Percentiles rank a stretch among this genome's conserved stretches.
Conservation (phyloP, 768 basidiomycete species). For the Kwoniella shandongensis region DNA sequence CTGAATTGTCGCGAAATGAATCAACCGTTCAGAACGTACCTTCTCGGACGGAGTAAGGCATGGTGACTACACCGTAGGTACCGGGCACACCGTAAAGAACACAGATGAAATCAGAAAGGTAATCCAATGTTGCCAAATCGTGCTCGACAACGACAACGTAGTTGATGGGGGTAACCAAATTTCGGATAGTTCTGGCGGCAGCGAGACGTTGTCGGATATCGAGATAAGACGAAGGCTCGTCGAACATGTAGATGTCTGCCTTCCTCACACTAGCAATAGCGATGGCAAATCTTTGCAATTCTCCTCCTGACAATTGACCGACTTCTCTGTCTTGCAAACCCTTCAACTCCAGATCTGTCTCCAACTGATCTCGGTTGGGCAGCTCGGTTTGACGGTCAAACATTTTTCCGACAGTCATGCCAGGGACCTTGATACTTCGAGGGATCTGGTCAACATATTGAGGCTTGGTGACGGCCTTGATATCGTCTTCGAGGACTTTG, state of each 20-base stretch:
- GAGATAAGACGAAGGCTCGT: conserved; percentile 97
- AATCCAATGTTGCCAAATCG: conserved; percentile 96
- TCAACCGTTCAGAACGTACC: conserved; percentile 58
- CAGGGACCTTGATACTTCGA: conserved; percentile 81
- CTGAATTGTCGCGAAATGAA: background rate
- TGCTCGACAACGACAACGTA: conserved; percentile 99
- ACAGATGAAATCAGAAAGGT: conserved; percentile 97
- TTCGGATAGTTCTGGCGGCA: conserved; percentile 92
- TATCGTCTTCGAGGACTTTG: conserved; percentile 95
- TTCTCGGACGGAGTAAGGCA: conserved; percentile 98
- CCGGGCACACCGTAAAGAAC: conserved; percentile 79
- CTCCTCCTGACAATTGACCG: conserved; percentile 86
- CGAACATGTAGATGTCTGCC: conserved; percentile 70
- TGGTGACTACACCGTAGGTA: conserved; percentile 78
- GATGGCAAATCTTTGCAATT: conserved; percentile 96
- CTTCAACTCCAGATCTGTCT: conserved; percentile 81
- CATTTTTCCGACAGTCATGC: conserved; percentile 83
- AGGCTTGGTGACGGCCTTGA: conserved; percentile 98
- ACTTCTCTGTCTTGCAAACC: conserved; percentile 84
- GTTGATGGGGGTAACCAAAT: conserved; percentile 73
- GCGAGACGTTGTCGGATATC: conserved; percentile 93
- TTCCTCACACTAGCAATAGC: conserved; percentile 93
- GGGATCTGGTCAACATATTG: conserved; percentile 99
- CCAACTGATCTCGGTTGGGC: conserved; percentile 76
- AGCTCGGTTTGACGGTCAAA: conserved; percentile 81